Base-by-base conservation (phyloP, 768 basidiomycete genomes). In the Russula virescens region DNA sequence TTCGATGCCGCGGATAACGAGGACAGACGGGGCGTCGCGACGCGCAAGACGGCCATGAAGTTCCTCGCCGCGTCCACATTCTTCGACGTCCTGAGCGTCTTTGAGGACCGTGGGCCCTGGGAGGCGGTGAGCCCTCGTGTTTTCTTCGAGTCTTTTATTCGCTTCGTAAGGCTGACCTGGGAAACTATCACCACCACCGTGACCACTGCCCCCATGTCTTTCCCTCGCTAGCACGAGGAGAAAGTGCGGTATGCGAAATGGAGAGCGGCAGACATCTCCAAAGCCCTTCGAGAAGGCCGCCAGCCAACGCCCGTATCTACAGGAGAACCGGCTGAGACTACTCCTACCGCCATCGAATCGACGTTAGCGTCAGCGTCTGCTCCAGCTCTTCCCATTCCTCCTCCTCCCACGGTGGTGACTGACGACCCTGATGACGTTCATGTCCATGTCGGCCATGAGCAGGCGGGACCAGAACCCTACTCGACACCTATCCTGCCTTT, bases 11-110 rank as follows among this genome's bases (percentile, higher is more conserved):
- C 96, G 21, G 97, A 99, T 71, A 88, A 89, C 68, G 94, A 96
- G 71, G 97, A 98, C 73, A 78, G 96, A 49, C 80, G 76, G 16
- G 93, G 89, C 1, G 79, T 77, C 48, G 85, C 89, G 16, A 89
- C 87, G 38, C 86, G 88, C 91, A 93, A 68, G 21, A 98, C 95
- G 1, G 94, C 96, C 5, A 90, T 89, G 71, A 96, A 95, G 74
- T 98, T 98, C 73, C 79, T 98, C 4, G 96, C 94, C 16, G 93
- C 96, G 35, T 88, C 93, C 56, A 92, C 93, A 72, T 98, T 98
- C 74, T 83, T 98, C 49, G 94, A 99, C 74, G 79, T 97, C 31
- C 81, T 98, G 57, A 83, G 81, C 53, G 81, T 85, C 5, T 95
- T 96, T 70, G 72, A 71, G 26, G 65, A 61, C 43, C 65, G 34